Evolutionary conservation across 495 filamentous ascomycete genomes (phyloP).

Genomic region (Xylaria nigripes): DNA sequence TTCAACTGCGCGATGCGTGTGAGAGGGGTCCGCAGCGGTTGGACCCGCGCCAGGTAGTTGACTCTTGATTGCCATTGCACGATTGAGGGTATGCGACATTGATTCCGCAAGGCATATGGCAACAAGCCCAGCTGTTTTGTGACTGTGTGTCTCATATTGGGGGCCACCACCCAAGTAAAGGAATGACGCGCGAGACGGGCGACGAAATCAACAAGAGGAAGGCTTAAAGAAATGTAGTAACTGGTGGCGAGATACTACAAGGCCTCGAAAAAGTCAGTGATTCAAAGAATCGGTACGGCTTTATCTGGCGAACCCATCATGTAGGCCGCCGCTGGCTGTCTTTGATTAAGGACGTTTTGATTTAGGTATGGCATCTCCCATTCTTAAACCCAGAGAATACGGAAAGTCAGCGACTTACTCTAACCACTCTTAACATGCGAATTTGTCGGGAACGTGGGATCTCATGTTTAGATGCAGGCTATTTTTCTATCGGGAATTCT

Average conservation of each 20-base stretch:
- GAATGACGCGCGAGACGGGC: not conserved
- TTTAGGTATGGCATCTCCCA: not conserved
- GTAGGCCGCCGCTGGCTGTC: no score
- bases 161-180: not conserved
- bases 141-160: constrained; percentile 18
- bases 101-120: constrained; percentile 12
- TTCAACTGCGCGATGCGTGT: not conserved
- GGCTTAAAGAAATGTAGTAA: not conserved
- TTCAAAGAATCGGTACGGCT: not conserved
- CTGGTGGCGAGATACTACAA: not conserved
- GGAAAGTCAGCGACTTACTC: not conserved
- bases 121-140: constrained; percentile 23
- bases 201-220: no score
- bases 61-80: constrained; percentile 10
- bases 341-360: not conserved
- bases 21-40: not conserved
- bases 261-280: not conserved
- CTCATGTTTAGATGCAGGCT: no score
- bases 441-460: no score
- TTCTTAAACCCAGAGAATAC: not conserved
- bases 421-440: no score
- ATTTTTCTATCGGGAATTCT: no score
- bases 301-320: no score
- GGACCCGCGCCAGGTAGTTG: not conserved
- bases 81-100: constrained; percentile 10